Evolutionary conservation across 1,284 basidiomycete genomes (phyloP).

Genomic region (Trametes polyzona): DNA sequence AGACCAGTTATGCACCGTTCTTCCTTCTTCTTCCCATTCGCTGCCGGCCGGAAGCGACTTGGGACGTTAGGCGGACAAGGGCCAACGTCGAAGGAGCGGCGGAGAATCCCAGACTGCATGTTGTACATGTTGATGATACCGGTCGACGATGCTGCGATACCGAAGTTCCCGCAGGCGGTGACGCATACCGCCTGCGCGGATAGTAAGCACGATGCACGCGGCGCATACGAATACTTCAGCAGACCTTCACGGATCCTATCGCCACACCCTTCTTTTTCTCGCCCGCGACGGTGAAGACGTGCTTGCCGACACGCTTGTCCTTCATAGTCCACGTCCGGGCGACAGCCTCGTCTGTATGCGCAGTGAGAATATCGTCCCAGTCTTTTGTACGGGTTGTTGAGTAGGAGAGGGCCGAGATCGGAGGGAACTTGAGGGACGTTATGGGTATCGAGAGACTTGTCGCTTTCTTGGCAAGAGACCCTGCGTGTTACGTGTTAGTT

Average conservation of each 20-base stretch:
- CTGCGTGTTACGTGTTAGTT: constrained; percentile 40
- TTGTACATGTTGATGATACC: constrained; percentile 91
- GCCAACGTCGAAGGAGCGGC: constrained; percentile 77
- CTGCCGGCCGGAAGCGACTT: constrained; percentile 34
- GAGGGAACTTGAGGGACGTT: constrained; percentile 80
- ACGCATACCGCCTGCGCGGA: constrained; percentile 78
- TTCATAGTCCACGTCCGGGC: constrained; percentile 88
- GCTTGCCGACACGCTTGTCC: constrained; percentile 82
- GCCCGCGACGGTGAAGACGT: constrained; percentile 59
- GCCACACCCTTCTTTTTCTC: constrained; percentile 48
- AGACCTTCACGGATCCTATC: constrained; percentile 67
- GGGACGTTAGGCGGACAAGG: constrained; percentile 58
- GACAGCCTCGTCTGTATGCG: constrained; percentile 80
- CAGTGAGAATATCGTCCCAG: constrained; percentile 97
- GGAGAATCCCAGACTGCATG: constrained; percentile 91
- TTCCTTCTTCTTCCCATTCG: constrained; percentile 49
- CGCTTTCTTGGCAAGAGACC: constrained; percentile 86
- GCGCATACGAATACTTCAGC: too few relatives aligned
- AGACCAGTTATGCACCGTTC: constrained; percentile 81
- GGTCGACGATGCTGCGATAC: constrained; percentile 80
- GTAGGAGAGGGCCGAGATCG: constrained; percentile 78
- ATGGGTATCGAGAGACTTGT: constrained; percentile 80
- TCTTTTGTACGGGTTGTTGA: constrained; percentile 87
- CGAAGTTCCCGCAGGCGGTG: constrained; percentile 96
- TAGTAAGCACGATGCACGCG: too few relatives aligned